Evolutionary conservation across 768 basidiomycete species (phyloP), one percentile per base, ranked within the genome.

Genomic region (Leccinum imitatum): DNA sequence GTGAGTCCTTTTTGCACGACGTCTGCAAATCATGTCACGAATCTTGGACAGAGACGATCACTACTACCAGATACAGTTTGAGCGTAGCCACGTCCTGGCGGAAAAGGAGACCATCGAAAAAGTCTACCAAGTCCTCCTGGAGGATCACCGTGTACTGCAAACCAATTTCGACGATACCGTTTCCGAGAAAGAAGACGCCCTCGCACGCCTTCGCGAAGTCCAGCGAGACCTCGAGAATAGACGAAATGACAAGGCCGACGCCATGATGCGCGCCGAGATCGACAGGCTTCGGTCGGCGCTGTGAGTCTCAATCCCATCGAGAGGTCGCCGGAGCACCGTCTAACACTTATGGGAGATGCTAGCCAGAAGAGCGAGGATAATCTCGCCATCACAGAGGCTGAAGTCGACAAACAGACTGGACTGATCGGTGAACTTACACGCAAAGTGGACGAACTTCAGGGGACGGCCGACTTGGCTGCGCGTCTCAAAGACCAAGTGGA

Each of bases 291-390:
- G 91, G 47, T 75, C 79, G 3, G 94, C 95, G 61, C 80, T 98
- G 95, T 97, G 77, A 82, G 94, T 82, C 41, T 54, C 10, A 7
- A 17, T 21, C 33, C 31, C 53, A 6, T 53, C 10, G 30, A 37
- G 21, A 21, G 47, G 37, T 54, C 19, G 35, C n/a, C n/a, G 33
- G 55, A 54, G 52, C 58, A 51, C 17, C n/a, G 46, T 65, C 63
- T 70, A 60, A 76, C 71, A 54, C 57, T 63, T 63, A 2, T 63
- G 68, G 68, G 71, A 74, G 69, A 68, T 71, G 63, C 63, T 75
- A 95, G 94, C 65, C 90, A 92, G 77, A 96, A 92, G 81, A 94
- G 91, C 69, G 95, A 97, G 76, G 95, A 98, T 60, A 91, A 91
- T 68, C 80, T 98, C 17, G 88, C 86, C 17, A 81, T 89, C 70